Percentiles rank a stretch among this genome's conserved stretches.
These are phyloP conservation scores for Taphrina communis DNA, from an alignment of 1,139 yeast species.

Conservation along the genomic window DNA sequence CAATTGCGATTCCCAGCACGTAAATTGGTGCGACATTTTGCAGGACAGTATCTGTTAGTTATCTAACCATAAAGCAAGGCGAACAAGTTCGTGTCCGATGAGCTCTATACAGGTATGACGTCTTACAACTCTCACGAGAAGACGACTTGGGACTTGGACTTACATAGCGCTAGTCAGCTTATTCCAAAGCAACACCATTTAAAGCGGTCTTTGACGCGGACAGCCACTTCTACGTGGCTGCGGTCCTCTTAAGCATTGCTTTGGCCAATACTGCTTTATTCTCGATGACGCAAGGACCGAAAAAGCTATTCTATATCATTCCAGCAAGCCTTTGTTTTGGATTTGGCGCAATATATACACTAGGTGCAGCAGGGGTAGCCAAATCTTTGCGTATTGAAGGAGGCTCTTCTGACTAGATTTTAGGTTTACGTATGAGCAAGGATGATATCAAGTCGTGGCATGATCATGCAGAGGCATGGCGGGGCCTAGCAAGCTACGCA, in stretches of 20 bases:
- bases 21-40: too few relatives aligned
- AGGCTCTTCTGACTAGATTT: too few relatives aligned
- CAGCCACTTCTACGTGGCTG: slow-evolving; percentile 42
- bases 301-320: background rate
- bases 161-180: slow-evolving; percentile 35
- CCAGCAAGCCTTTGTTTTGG: slow-evolving; percentile 29
- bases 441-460: too few relatives aligned
- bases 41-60: background rate
- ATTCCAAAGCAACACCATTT: slow-evolving; percentile 42
- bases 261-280: slow-evolving; percentile 43
- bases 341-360: slow-evolving; percentile 16
- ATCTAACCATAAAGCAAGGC: background rate
- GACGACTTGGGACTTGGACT: too few relatives aligned
- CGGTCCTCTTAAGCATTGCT: slow-evolving; percentile 43
- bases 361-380: slow-evolving; percentile 31
- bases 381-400: too few relatives aligned
- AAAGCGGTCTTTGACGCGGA: slow-evolving; percentile 40
- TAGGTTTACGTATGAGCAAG: too few relatives aligned
- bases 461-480: too few relatives aligned
- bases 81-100: background rate
- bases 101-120: slow-evolving; percentile 15
- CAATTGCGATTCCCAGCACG: too few relatives aligned
- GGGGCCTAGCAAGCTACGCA: too few relatives aligned
- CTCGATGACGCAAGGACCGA: slow-evolving; percentile 18
- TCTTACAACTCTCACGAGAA: background rate